These are phyloP conservation scores for Santalum album DNA, from an alignment of 164 flowering plant species.

Conservation along the genomic window DNA sequence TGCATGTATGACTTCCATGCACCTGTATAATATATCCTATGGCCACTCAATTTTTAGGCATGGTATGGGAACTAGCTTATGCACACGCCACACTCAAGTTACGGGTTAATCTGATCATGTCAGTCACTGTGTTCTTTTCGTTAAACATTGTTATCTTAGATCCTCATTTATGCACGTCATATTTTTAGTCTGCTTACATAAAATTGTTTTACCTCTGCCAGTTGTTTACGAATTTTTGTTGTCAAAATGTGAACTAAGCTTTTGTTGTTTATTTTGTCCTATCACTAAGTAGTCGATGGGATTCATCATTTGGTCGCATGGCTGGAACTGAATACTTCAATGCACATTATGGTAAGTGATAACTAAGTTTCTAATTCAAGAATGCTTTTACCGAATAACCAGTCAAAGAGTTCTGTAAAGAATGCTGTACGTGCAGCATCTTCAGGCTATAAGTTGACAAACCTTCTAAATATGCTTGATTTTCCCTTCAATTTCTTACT, in stretches of 20 bases:
- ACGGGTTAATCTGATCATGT: background rate
- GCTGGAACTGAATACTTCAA: conserved; percentile 60
- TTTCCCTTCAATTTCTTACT: background rate
- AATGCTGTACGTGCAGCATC: too few relatives aligned
- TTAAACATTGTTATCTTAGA: background rate
- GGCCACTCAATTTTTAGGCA: too few relatives aligned
- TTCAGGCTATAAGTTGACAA: background rate
- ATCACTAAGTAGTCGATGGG: conserved; percentile 61
- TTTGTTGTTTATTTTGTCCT: conserved; percentile 4
- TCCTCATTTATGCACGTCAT: too few relatives aligned
- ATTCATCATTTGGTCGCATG: conserved; percentile 57
- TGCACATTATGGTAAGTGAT: conserved; percentile 47
- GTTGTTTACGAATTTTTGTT: too few relatives aligned
- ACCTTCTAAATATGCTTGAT: background rate
- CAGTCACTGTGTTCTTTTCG: background rate
- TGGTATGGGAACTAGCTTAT: too few relatives aligned
- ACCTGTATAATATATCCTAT: too few relatives aligned
- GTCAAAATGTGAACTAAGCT: background rate
- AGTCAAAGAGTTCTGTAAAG: too few relatives aligned
- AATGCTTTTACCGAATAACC: too few relatives aligned
- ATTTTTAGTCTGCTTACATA: too few relatives aligned
- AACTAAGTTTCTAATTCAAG: background rate
- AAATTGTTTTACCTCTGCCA: too few relatives aligned
- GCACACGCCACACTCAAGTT: background rate
- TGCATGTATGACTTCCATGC: too few relatives aligned